phyloP scores from a whole-genome alignment of 495 filamentous ascomycete species.

The Pseudevernia furfuracea region DNA sequence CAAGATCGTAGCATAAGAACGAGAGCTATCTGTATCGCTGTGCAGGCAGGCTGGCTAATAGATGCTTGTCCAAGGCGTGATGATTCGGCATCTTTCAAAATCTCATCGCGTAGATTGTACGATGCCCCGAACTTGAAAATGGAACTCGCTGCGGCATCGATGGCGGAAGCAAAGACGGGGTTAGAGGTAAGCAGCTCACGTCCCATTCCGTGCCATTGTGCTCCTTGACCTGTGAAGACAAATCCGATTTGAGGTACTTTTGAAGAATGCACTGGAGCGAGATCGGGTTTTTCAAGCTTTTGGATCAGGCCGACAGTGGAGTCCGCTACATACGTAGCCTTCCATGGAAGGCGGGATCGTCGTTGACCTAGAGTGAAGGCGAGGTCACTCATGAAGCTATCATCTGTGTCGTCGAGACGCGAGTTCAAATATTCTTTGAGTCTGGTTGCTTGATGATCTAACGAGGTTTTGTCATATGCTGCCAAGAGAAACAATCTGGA shows the following conservation, averaged over 20 bases:
- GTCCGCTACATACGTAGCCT: background rate
- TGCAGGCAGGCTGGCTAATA: constrained; percentile 34
- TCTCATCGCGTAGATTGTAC: constrained; percentile 6
- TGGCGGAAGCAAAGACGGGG: constrained; percentile 2
- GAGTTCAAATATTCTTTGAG: background rate
- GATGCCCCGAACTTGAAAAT: background rate
- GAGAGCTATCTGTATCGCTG: constrained; percentile 36
- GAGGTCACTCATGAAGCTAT: background rate
- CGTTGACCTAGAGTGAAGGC: background rate
- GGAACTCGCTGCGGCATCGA: background rate
- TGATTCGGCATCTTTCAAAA: constrained; percentile 1
- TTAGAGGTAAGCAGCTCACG: constrained; percentile 23
- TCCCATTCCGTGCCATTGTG: constrained; percentile 52
- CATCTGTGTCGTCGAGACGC: background rate
- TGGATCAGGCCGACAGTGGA: background rate
- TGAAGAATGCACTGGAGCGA: background rate
- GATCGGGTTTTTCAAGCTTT: background rate
- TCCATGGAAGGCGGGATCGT: background rate
- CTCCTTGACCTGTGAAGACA: constrained; percentile 34
- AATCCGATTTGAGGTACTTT: constrained; percentile 7
- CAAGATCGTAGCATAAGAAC: constrained; percentile 33
- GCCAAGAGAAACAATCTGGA: background rate
- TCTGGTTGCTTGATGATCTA: background rate
- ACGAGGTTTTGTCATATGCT: background rate
- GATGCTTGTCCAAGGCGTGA: constrained; percentile 13